Evolutionary conservation across 2,329 filamentous ascomycete species (phyloP), one percentile per base, ranked within the genome.

Genomic region (Samsoniella hepiali): DNA sequence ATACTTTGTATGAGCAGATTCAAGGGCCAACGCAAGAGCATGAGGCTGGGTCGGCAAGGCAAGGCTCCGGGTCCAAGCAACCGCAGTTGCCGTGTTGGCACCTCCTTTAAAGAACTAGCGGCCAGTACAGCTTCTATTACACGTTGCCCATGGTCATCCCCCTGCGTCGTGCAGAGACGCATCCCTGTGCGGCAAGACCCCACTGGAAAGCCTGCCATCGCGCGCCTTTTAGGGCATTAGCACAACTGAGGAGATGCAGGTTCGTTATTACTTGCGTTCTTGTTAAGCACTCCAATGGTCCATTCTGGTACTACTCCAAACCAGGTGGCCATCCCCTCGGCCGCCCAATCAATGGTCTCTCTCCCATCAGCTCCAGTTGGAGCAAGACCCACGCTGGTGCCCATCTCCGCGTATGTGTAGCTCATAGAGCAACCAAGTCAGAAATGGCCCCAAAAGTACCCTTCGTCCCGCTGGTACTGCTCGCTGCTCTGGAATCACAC

Each of bases 321-420:
- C 58, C 29, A 36, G 36, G 58, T 60, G 38, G 58, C 45, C 51
- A 53, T 49, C 55, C 42, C 57, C 51, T 54, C 50, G 11, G 29
- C 40, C 31, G 32, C 32, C 59, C 59, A 62, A 62, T 62, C 59
- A 62, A 49, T 49, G 32, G 22, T 22, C 27, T 13, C 42, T 56
- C 32, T 31, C 40, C 4, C 40, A 62, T 62, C 50, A 36, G 29
- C 29, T 38, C 59, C 50, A 22, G 27, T 40, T 47, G 42, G 59
- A 62, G 51, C 49, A 40, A 54, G 51, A 62, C 60, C 60, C 60
- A 62, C 58, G 58, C 49, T 42, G 8, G 13, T 47, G 38, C 50
- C 29, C 17, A 38, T 51, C 49, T 55, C 29, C 38, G 15, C 31
- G 59, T 56, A 22, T 22, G 22, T 22, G 22, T 1, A 32, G 59